Conservation (phyloP, 2,329 filamentous ascomycete genomes). For the Stagonosporopsis chrysanthemi region DNA sequence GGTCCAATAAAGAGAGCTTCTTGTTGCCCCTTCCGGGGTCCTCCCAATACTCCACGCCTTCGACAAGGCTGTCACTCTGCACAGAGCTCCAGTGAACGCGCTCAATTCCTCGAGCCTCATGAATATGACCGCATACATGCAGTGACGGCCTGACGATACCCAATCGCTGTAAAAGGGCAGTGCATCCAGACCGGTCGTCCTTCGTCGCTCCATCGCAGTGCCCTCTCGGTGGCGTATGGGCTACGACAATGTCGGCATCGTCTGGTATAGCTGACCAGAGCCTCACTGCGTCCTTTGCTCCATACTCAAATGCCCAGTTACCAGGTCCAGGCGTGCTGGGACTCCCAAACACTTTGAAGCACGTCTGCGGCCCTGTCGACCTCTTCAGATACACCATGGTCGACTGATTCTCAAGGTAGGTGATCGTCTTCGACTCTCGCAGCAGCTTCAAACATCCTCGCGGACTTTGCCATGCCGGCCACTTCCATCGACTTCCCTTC, state of each 20-base stretch:
- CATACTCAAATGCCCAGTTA: constrained; percentile 74
- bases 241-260: constrained; percentile 71
- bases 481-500: constrained; percentile 64
- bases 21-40: constrained; percentile 66
- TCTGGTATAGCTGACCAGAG: constrained; percentile 70
- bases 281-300: constrained; percentile 47
- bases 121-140: constrained; percentile 75
- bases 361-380: constrained; percentile 57
- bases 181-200: constrained; percentile 62
- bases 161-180: constrained; percentile 64
- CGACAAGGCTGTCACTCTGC: constrained; percentile 19
- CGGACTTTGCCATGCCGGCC: constrained; percentile 62
- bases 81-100: constrained; percentile 66
- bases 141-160: constrained; percentile 69
- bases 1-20: constrained; percentile 70
- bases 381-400: constrained; percentile 62
- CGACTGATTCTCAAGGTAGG: constrained; percentile 69
- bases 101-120: constrained; percentile 70
- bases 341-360: constrained; percentile 74
- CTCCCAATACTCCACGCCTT: constrained; percentile 59
- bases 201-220: constrained; percentile 61
- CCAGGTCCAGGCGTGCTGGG: constrained; percentile 66
- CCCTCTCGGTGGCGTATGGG: constrained; percentile 70
- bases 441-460: constrained; percentile 64
- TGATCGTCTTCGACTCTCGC: constrained; percentile 59